Evolutionary conservation across 2,329 filamentous ascomycete species (phyloP), one percentile per base, ranked within the genome.

Genomic region (Xylaria sp.): DNA sequence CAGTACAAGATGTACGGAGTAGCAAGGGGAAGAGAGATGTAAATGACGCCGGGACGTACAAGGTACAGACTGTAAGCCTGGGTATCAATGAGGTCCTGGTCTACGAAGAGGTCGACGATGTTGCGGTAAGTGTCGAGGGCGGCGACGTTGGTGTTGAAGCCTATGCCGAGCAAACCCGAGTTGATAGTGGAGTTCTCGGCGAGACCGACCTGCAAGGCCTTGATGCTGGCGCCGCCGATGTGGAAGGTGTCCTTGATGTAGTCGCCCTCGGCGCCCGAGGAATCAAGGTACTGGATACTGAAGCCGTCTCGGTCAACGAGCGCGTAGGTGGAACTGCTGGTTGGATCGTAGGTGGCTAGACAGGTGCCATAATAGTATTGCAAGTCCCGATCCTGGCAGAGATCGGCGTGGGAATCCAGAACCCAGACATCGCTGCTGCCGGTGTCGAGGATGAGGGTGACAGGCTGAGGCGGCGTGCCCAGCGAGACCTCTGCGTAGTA

Each of bases 41-140:
- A 40, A 25, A 59, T 16, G 5, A 25, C 50, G 29, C 29, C 59
- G 48, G n/a, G 18, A 73, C 78, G 27, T 75, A 84, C 82, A 65
- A 88, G 82, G 82, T 90, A 93, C 29, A 94, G 80, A 69, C 90
- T 92, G 80, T 92, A 93, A 3, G 89, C 89, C 73, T 88, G 87
- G 32, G 84, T 84, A 63, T 85, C 83, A 75, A 93, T 92, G 60
- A 87, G 77, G 50, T 86, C 87, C 74, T 92, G 85, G 29, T 86
- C 78, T 25, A 88, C 84, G 77, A 96, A 84, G 72, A 88, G 84
- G 77, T 90, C 85, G 21, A 93, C 84, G 37, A 95, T 82, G 76
- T 92, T 88, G 16, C 83, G 81, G 75, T 88, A 88, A 0, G 79
- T 76, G 5, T 68, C 75, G 1, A 51, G 40, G 13, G 87, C 77